Percentiles rank a stretch among this genome's conserved stretches.
Evolutionary conservation across 768 basidiomycete genomes (phyloP).

Genomic region (Lactarius evosmus): DNA sequence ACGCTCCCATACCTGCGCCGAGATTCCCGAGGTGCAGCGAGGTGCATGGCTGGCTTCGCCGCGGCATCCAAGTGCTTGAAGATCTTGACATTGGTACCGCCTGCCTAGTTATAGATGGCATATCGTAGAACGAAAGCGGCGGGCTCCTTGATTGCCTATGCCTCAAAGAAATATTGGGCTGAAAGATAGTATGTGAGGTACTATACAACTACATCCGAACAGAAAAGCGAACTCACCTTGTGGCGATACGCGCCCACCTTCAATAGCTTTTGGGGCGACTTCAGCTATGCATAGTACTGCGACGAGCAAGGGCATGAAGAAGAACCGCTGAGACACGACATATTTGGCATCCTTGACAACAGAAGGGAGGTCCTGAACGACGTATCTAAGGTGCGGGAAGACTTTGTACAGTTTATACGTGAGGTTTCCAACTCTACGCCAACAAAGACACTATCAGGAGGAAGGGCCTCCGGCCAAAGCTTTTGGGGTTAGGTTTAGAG

Average conservation of each 20-base stretch:
- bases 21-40: slow-evolving; percentile 18
- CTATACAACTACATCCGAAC: not conserved
- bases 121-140: slow-evolving; percentile 29
- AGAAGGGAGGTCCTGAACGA: slow-evolving; percentile 36
- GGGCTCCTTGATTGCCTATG: slow-evolving; percentile 29
- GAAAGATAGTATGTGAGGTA: not conserved
- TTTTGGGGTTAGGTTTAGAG: not conserved
- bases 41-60: slow-evolving; percentile 26
- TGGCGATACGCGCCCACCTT: slow-evolving; percentile 3
- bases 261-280: not conserved
- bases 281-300: not conserved
- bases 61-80: slow-evolving; percentile 28
- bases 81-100: slow-evolving; percentile 18
- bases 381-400: slow-evolving; percentile 38
- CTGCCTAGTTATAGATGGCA: slow-evolving; percentile 33
- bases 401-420: slow-evolving; percentile 36
- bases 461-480: slow-evolving; percentile 38
- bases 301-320: not conserved
- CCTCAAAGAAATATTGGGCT: slow-evolving; percentile 19
- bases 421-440: slow-evolving; percentile 43
- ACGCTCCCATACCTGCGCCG: not conserved
- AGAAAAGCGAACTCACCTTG: slow-evolving; percentile 10
- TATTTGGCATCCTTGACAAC: slow-evolving; percentile 13
- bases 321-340: not conserved
- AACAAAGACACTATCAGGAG: slow-evolving; percentile 34